Evolutionary conservation across 1,284 basidiomycete species (phyloP).

Genomic region (Entoloma clypeatum): DNA sequence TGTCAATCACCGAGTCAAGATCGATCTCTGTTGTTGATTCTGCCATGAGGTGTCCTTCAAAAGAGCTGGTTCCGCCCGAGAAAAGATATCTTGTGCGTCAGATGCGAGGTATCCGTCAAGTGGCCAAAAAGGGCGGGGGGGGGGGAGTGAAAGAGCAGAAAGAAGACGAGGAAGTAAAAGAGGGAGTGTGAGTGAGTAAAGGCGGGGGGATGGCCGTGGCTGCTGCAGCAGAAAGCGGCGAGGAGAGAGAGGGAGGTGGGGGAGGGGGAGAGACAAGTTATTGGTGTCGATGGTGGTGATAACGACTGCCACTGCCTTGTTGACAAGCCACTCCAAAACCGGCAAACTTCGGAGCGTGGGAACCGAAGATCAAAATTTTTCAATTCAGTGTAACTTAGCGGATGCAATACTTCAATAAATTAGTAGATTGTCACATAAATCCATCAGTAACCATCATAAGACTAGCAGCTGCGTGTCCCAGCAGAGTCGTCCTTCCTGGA

Average conservation of each 20-base stretch:
- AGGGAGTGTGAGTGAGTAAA: background rate
- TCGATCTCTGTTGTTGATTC: slow-evolving; percentile 84
- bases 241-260: slow-evolving; percentile 12
- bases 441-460: background rate
- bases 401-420: background rate
- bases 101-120: too few species aligned
- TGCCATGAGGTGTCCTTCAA: slow-evolving; percentile 30
- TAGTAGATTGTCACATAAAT: background rate
- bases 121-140: too few species aligned
- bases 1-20: slow-evolving; percentile 97
- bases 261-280: slow-evolving; percentile 17
- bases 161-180: slow-evolving; percentile 11
- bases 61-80: slow-evolving; percentile 10
- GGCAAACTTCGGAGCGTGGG: slow-evolving; percentile 39
- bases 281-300: slow-evolving; percentile 42
- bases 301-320: slow-evolving; percentile 30
- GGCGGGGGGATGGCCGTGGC: slow-evolving; percentile 3
- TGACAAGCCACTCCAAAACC: slow-evolving; percentile 33
- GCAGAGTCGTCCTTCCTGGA: background rate
- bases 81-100: too few species aligned
- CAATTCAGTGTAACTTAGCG: slow-evolving; percentile 1
- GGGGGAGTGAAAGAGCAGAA: slow-evolving; percentile 3
- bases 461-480: background rate
- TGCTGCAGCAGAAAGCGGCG: slow-evolving; percentile 9
- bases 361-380: slow-evolving; percentile 22